Base-by-base conservation (phyloP, 2,329 filamentous ascomycete species). In the Alternaria gaisen region DNA sequence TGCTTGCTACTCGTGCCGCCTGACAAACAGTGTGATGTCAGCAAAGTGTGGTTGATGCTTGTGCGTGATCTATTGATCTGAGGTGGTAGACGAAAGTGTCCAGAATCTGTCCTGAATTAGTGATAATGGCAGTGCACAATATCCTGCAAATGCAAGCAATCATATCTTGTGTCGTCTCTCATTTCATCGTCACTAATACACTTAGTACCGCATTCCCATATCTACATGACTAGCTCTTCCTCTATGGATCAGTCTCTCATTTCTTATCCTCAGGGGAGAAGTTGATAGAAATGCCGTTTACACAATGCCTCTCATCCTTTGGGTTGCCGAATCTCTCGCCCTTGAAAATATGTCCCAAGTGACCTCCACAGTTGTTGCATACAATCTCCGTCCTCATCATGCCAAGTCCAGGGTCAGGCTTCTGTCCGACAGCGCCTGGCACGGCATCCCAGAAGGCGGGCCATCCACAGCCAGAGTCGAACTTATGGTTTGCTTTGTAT, bases 401-500 rank as follows among this genome's bases (percentile, higher is more conserved):
- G 47, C 94, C 94, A 53, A 93, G 86, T 0, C 88, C 84, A 48
- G 81, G 83, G 79, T 99, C 95, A 65, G 88, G 88, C 73, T 94
- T 90, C 64, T 94, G 85, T 36, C 88, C 92, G 12, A 99, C 93
- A 1, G 94, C 94, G 3, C 93, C 94, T 0, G 95, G 94, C 53
- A 99, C 88, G 67, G 91, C 94, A 80, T 99, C 95, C 77, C 94
- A 99, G 81, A 98, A 99, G 12, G 95, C 95, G 0, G 95, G 95
- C 95, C 95, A 99, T 63, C 95, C 95, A 80, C 95, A 99, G 42
- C 93, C 93, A 18, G 92, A 96, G 80, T 92, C 92, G 86, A 99
- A 99, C 80, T 99, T 99, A 81, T 97, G 94, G 65, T 86, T 86
- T 28, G 95, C 94, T 79, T 90, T 94, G 87, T 99, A 99, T 18